Percentiles rank a stretch among this genome's conserved stretches.
Evolutionary conservation across 2,329 filamentous ascomycete species (phyloP).

Genomic region (Aurifilum marmelostoma): DNA sequence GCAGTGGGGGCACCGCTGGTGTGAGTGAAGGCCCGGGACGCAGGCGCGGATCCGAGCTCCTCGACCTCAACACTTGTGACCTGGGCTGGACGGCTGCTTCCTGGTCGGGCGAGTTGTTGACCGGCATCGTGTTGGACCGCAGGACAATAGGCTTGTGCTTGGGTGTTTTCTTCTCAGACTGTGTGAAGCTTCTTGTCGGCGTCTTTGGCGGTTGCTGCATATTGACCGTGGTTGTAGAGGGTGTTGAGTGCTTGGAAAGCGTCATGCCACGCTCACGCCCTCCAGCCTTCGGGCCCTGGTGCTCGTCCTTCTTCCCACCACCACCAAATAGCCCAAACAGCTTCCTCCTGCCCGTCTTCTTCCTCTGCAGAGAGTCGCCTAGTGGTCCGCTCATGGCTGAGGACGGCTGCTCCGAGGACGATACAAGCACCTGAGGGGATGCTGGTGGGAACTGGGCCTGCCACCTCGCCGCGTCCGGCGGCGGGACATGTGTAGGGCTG

Average conservation of each 20-base stretch:
- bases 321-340: constrained; percentile 58
- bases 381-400: constrained; percentile 13
- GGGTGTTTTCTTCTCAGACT: constrained; percentile 36
- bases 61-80: constrained; percentile 29
- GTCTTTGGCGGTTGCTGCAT: constrained; percentile 26
- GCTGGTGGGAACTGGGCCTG: constrained; percentile 33
- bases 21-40: constrained; percentile 16
- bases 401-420: constrained; percentile 20
- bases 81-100: constrained; percentile 20
- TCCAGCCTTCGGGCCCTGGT: constrained; percentile 32
- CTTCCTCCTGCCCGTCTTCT: constrained; percentile 61
- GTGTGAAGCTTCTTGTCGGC: constrained; percentile 43
- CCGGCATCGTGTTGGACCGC: constrained; percentile 48
- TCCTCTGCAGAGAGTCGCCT: constrained; percentile 39
- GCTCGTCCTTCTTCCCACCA: constrained; percentile 41
- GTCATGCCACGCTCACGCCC: not conserved
- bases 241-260: not conserved
- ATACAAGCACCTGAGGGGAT: constrained; percentile 24
- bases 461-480: constrained; percentile 35
- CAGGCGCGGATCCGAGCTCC: constrained; percentile 30
- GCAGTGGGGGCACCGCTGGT: constrained; percentile 32
- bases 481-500: constrained; percentile 59
- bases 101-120: not conserved
- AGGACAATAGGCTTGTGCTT: constrained; percentile 50
- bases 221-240: constrained; percentile 21